A percentile compares a stretch with the other conserved stretches of the same genome.
Conservation (phyloP, 2,329 filamentous ascomycete species). For the Penicillium capsulatum region DNA sequence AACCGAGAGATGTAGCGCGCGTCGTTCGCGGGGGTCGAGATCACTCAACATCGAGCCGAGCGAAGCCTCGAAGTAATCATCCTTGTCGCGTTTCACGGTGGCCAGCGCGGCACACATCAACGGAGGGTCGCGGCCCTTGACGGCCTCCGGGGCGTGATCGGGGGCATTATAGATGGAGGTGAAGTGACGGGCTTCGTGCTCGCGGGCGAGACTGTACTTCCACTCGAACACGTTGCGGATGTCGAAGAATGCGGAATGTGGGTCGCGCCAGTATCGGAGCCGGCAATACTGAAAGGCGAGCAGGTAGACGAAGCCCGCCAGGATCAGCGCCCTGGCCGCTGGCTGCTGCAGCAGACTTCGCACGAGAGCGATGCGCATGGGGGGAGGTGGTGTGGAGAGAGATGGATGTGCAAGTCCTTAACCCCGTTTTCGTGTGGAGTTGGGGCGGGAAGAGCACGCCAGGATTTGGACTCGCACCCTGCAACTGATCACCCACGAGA, state of each 20-base stretch:
- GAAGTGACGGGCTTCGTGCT: constrained; percentile 20
- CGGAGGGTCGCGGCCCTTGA: constrained; percentile 6
- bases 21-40: constrained; percentile 19
- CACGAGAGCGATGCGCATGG: not conserved
- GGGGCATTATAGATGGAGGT: constrained; percentile 20
- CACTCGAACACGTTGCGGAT: constrained; percentile 23
- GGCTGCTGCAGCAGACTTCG: constrained; percentile 5
- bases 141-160: constrained; percentile 6
- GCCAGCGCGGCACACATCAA: constrained; percentile 23
- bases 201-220: constrained; percentile 26
- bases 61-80: constrained; percentile 26
- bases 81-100: constrained; percentile 21
- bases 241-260: constrained; percentile 28
- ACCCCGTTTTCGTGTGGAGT: not conserved
- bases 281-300: constrained; percentile 21
- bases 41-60: constrained; percentile 25
- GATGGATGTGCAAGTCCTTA: not conserved
- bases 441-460: not conserved
- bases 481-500: too few species aligned
- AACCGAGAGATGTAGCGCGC: constrained; percentile 19
- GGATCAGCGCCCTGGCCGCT: constrained; percentile 3
- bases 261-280: constrained; percentile 24
- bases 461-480: too few species aligned
- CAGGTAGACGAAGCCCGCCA: constrained; percentile 4
- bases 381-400: not conserved